Evolutionary conservation across 371 early-diverging fungal species (phyloP).

Genomic region (Mucor indicus): DNA sequence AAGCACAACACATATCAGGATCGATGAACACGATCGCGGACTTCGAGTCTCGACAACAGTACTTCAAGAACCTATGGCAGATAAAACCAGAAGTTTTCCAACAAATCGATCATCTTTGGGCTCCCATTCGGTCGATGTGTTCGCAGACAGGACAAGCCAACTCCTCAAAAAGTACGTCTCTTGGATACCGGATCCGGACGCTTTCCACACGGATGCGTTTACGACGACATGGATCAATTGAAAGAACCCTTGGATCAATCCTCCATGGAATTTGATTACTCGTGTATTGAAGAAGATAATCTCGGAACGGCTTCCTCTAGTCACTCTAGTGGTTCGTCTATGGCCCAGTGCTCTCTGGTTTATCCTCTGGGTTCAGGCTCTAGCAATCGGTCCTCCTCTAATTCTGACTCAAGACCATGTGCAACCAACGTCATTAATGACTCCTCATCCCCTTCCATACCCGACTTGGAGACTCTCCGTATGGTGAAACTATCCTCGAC

Average conservation of each 20-base stretch:
- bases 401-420: background rate
- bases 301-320: background rate
- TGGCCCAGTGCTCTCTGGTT: conserved; percentile 19
- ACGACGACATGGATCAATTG: background rate
- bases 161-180: conserved; percentile 9
- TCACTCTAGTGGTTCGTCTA: background rate
- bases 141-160: conserved; percentile 16
- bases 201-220: conserved; percentile 2
- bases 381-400: background rate
- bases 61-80: conserved; percentile 8
- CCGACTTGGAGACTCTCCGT: conserved; percentile 16
- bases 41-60: conserved; percentile 6
- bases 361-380: conserved; percentile 7
- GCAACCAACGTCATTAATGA: conserved; percentile 1
- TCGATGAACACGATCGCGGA: conserved; percentile 9
- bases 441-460: background rate
- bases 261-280: conserved; percentile 11
- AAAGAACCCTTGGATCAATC: background rate
- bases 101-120: conserved; percentile 6
- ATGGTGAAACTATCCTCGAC: conserved; percentile 5
- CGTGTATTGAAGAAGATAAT: conserved; percentile 1
- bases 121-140: conserved; percentile 15
- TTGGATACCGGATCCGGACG: conserved; percentile 12
- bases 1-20: conserved; percentile 6
- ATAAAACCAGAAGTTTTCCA: conserved; percentile 2